Evolutionary conservation across 768 basidiomycete species (phyloP).

Genomic region (Trametopsis cervina): DNA sequence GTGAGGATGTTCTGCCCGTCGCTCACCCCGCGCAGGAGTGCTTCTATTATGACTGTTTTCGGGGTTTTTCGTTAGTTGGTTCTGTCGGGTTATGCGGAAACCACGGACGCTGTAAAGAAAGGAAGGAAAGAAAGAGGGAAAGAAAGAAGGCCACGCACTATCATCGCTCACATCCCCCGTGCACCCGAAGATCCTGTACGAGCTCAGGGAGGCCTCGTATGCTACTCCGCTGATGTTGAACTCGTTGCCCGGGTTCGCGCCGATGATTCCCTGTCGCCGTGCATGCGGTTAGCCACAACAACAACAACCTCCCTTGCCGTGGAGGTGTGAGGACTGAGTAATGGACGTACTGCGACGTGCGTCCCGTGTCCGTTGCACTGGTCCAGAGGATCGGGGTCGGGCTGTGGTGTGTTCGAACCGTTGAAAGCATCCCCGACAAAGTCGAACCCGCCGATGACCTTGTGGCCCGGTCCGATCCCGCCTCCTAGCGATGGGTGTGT

Average conservation of each 20-base stretch:
- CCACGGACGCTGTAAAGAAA: no score
- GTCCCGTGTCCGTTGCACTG: conserved; percentile 43
- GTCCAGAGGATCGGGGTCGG: conserved; percentile 46
- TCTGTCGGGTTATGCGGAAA: no score
- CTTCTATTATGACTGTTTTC: conserved; percentile 42
- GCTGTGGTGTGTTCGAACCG: conserved; percentile 42
- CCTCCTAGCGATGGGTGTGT: conserved; percentile 50
- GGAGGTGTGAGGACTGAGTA: no score
- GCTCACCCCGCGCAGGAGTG: conserved; percentile 40
- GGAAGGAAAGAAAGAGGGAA: neutral
- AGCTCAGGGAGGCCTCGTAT: conserved; percentile 45
- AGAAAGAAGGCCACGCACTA: conserved; percentile 28
- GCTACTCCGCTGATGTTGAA: conserved; percentile 71
- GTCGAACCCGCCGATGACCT: conserved; percentile 46
- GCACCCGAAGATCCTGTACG: conserved; percentile 61
- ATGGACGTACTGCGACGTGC: conserved; percentile 43
- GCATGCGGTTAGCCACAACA: no score
- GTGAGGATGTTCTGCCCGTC: conserved; percentile 60
- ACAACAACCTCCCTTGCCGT: no score
- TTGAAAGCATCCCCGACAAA: conserved; percentile 50
- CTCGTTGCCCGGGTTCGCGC: conserved; percentile 48
- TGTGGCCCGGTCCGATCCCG: conserved; percentile 47
- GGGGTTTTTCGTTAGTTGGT: conserved; percentile 8
- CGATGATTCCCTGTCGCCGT: conserved; percentile 51
- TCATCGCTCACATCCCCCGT: conserved; percentile 42